Evolutionary conservation across 371 early-diverging fungal species (phyloP), one percentile per base, ranked within the genome.

Genomic region (Apophysomyces variabilis): DNA sequence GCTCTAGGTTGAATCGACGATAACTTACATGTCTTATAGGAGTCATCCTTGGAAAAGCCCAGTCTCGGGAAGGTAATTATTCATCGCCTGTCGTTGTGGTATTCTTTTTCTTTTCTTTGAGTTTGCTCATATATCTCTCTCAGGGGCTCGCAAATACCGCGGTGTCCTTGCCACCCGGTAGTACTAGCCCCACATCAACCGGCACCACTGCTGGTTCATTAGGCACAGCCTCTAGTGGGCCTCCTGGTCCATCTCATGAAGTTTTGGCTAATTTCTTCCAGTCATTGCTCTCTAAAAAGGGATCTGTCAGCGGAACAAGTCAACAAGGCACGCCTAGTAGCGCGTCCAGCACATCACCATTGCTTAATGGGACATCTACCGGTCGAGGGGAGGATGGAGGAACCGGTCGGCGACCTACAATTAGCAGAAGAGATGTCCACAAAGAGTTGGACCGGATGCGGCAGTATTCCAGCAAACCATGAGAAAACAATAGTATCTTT

Each of bases 211-310:
- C 65, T 9, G 60, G 14, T 35, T 60, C 56, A 12, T 18, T 62
- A 16, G 37, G 66, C 35, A 65, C 38, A 12, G 69, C 38, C 61
- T 68, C 63, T 35, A 75, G 69, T 54, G 73, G 72, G 13, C 68
- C 75, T 13, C 71, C 82, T 5, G 73, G 72, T 18, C 68, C 77
- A 21, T 78, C 82, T 7, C 88, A 92, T 68, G 95, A 94, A 75
- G 92, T 93, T 5, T 72, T 96, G 45, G 90, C 92, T 37, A 90
- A 89, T 71, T 96, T 96, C 74, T 96, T 96, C 88, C 90, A 93
- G 74, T 90, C 89, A 1, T 83, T 96, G 60, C 85, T 96, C 50
- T 86, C 74, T 37, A 90, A 92, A 58, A 93, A 92, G 61, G 68
- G 71, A 11, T 66, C 76, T 3, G 60, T 70, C 58, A 67, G 70